Conservation (phyloP, 352 stramenopile genomes). For the Pythium guiyangense region DNA sequence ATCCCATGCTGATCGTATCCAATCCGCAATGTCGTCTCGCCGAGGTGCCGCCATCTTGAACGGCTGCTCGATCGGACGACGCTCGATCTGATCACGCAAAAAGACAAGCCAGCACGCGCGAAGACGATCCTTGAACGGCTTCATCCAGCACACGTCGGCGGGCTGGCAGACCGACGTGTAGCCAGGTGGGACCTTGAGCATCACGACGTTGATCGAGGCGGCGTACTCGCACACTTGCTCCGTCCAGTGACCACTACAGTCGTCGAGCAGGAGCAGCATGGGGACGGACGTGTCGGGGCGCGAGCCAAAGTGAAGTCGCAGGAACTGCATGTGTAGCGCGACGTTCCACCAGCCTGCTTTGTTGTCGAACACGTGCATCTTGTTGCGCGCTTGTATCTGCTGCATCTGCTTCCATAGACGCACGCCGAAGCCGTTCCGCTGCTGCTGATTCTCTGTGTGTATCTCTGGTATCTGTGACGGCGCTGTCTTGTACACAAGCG, state of each 20-base stretch:
- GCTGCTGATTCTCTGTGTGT: background rate
- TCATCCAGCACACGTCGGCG: slow-evolving; percentile 1
- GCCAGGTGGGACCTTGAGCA: background rate
- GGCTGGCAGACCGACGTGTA: background rate
- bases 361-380: slow-evolving; percentile 1
- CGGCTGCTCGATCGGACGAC: background rate
- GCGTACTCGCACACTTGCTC: background rate
- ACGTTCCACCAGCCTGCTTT: no score
- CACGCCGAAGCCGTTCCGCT: background rate
- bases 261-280: background rate
- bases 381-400: background rate
- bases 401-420: slow-evolving; percentile 1
- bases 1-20: background rate
- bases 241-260: no score
- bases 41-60: background rate
- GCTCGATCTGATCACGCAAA: background rate
- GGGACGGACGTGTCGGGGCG: background rate
- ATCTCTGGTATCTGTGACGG: background rate
- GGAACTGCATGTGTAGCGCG: no score
- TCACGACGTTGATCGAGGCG: background rate
- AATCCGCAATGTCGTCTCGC: background rate
- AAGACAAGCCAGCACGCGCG: background rate
- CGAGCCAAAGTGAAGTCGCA: background rate
- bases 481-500: background rate
- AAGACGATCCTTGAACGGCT: background rate